Base-by-base conservation (phyloP, 176 grass and related monocot genomes). In the Cocos nucifera region DNA sequence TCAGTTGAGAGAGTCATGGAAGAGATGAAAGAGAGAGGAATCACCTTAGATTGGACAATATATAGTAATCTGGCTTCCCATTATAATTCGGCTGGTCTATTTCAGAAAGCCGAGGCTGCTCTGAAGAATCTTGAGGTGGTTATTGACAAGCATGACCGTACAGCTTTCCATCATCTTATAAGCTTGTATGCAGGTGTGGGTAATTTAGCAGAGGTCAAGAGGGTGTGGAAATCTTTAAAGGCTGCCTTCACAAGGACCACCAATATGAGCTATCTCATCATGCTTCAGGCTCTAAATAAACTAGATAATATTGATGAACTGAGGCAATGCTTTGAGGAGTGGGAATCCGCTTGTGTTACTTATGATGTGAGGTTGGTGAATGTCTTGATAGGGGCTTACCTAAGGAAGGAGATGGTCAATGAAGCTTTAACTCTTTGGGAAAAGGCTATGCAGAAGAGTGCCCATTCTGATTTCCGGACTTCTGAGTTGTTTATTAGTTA, bases 71-170 rank as follows among this genome's bases (percentile, higher is more conserved):
- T 64, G 18, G 48, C 62, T 22, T 19, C 62, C 4, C 62, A 51
- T 50, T 64, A 64, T 50, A 64, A 50, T 64, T 64, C 35, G 24
- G 62, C 44, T 3, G 62, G 62, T 20, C 62, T 64, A 15, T 64
- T 50, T 8, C 39, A 23, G 19, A 64, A 64, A 64, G 20, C 62
- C 22, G 62, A 25, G 23, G 5, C 20, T 22, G 48, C 62, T 50
- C 62, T 64, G 32, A 64, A 64, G 48, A 51, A 64, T 20, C 12
- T 50, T 50, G 62, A 64, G 62, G 19, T 25, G 15, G 62, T 64
- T 51, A 51, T 51, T 19, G 20, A 64, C 35, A 64, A 17, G 48
- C 62, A 15, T 5, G 62, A 64, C 22, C n/a, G 62, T 3, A 50
- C 6, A 18, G 35, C 62, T 64, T 64, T 24, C 19, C 18, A 15